These are phyloP conservation scores for Leccinum uliginosum DNA, from an alignment of 768 basidiomycete species.

Conservation along the genomic window DNA sequence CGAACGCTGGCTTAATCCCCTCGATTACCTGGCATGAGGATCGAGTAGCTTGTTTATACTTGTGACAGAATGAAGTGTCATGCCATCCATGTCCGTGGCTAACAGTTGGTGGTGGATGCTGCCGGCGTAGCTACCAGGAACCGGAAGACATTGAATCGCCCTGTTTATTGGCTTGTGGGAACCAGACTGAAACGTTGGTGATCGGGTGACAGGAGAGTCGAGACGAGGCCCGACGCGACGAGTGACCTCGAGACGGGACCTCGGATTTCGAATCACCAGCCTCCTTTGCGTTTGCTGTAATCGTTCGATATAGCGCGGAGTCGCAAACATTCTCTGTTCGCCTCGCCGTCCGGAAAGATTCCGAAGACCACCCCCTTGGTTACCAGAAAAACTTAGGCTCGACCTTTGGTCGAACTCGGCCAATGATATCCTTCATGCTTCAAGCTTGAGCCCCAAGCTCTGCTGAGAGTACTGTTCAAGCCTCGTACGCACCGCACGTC, in stretches of 20 bases:
- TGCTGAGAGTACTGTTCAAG: neutral
- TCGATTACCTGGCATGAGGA: neutral
- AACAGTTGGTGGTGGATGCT: neutral
- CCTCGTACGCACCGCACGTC: neutral
- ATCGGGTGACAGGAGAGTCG: neutral
- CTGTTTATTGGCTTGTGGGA: neutral
- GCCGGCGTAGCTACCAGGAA: neutral
- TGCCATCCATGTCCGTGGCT: neutral
- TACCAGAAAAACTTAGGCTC: neutral
- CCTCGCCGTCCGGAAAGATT: neutral
- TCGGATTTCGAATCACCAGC: neutral
- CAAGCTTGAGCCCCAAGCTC: neutral
- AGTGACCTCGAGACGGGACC: neutral
- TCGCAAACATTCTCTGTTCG: neutral
- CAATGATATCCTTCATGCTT: neutral
- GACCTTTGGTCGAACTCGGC: neutral
- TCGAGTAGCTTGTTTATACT: neutral
- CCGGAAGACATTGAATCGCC: neutral
- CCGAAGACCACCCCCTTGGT: neutral
- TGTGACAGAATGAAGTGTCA: neutral
- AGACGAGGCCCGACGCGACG: neutral
- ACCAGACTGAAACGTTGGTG: neutral
- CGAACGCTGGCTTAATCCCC: neutral
- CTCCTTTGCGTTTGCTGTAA: neutral
- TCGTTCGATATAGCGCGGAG: neutral